phyloP scores from a whole-genome alignment of 768 basidiomycete species.

The Pisolithus marmoratus region DNA sequence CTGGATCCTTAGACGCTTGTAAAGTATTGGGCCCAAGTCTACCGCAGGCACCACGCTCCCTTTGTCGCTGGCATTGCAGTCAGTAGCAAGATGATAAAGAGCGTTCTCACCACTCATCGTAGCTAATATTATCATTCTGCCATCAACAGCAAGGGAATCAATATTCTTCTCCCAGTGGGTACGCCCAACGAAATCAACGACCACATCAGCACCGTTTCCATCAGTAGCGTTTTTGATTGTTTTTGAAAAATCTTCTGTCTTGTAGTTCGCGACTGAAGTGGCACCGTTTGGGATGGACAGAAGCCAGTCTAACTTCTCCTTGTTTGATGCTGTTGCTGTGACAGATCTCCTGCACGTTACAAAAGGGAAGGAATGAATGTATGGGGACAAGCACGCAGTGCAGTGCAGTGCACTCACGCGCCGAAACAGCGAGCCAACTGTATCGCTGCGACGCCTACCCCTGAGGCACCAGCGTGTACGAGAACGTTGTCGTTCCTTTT shows the following conservation, averaged over 20 bases:
- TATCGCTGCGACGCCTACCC: slow-evolving; percentile 83
- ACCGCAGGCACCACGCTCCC: slow-evolving; percentile 47
- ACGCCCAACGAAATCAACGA: slow-evolving; percentile 81
- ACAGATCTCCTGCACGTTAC: slow-evolving; percentile 49
- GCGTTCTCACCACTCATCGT: slow-evolving; percentile 53
- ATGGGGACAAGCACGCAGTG: neutral
- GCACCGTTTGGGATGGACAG: slow-evolving; percentile 60
- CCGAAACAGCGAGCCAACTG: slow-evolving; percentile 74
- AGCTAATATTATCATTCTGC: slow-evolving; percentile 66
- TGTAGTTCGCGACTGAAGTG: slow-evolving; percentile 81
- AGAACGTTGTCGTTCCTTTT: slow-evolving; percentile 70
- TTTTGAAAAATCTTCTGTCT: slow-evolving; percentile 71
- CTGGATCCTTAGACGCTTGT: slow-evolving; percentile 82
- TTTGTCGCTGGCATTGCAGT: slow-evolving; percentile 21
- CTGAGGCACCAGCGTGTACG: slow-evolving; percentile 87
- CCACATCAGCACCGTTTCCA: slow-evolving; percentile 70
- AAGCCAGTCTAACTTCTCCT: slow-evolving; percentile 78
- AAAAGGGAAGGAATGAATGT: slow-evolving; percentile 1
- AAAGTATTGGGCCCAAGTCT: slow-evolving; percentile 63
- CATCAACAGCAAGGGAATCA: slow-evolving; percentile 62
- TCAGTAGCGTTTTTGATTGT: slow-evolving; percentile 64
- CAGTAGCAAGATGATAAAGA: slow-evolving; percentile 15
- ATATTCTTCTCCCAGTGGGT: slow-evolving; percentile 73
- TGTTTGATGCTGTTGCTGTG: slow-evolving; percentile 80
- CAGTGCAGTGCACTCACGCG: slow-evolving; percentile 47